Percentiles rank a stretch among this genome's conserved stretches.
These are phyloP conservation scores for Exsudoporus floridanus DNA, from an alignment of 1,284 basidiomycete species.

Conservation along the genomic window DNA sequence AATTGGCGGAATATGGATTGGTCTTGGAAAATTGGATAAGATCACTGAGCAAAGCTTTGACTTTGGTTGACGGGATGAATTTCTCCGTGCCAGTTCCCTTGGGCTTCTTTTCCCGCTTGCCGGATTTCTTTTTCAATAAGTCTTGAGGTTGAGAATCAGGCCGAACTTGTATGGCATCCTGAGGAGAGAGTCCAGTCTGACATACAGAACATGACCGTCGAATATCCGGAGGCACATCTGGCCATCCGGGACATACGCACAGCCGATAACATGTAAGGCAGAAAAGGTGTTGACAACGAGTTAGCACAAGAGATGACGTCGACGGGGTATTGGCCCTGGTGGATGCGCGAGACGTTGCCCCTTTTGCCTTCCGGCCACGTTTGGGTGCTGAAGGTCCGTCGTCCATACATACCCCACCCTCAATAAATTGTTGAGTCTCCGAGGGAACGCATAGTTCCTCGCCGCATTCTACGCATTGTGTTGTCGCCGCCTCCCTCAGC, in stretches of 20 bases:
- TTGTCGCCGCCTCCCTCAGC: slow-evolving; percentile 81
- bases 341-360: slow-evolving; percentile 54
- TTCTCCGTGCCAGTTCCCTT: slow-evolving; percentile 57
- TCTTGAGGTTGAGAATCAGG: slow-evolving; percentile 48
- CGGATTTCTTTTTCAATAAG: slow-evolving; percentile 57
- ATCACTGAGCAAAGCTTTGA: slow-evolving; percentile 75
- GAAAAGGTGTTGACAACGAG: slow-evolving; percentile 92
- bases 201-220: slow-evolving; percentile 74
- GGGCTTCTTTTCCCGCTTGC: slow-evolving; percentile 69
- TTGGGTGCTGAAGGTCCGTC: slow-evolving; percentile 55
- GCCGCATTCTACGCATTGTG: slow-evolving; percentile 86
- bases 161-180: slow-evolving; percentile 78
- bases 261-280: slow-evolving; percentile 81
- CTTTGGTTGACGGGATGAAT: slow-evolving; percentile 82
- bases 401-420: slow-evolving; percentile 48
- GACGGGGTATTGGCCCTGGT: slow-evolving; percentile 71
- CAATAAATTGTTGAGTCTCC: slow-evolving; percentile 43
- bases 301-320: slow-evolving; percentile 65
- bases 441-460: slow-evolving; percentile 63
- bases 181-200: slow-evolving; percentile 56
- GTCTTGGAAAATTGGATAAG: slow-evolving; percentile 71
- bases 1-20: slow-evolving; percentile 85
- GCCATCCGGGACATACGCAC: slow-evolving; percentile 77
- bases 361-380: slow-evolving; percentile 63
- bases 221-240: slow-evolving; percentile 58